These are phyloP conservation scores for Sclerotinia trifoliorum DNA, from an alignment of 2,329 filamentous ascomycete genomes.

Conservation along the genomic window DNA sequence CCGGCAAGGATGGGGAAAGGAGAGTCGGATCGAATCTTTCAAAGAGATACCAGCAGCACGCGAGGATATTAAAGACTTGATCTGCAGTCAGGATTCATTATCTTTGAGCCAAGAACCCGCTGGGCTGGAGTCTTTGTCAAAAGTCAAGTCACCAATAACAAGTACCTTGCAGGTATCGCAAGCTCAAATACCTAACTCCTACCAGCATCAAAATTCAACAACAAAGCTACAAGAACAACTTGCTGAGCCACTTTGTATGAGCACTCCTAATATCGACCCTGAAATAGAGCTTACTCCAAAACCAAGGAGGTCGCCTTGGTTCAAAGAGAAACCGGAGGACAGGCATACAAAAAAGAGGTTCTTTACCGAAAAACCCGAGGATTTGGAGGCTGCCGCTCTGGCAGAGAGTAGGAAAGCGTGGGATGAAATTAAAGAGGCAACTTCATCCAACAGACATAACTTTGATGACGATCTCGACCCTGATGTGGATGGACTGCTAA, in stretches of 20 bases:
- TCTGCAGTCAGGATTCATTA: neutral
- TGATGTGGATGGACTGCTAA: neutral
- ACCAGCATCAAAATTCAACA: neutral
- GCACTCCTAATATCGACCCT: neutral
- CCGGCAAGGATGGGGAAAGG: neutral
- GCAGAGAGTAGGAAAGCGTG: constrained; percentile 27
- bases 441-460: constrained; percentile 7
- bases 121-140: neutral
- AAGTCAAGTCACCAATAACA: neutral
- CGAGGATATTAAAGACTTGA: neutral
- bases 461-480: neutral
- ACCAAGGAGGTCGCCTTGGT: constrained; percentile 13
- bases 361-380: constrained; percentile 36
- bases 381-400: constrained; percentile 30
- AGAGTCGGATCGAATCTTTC: neutral
- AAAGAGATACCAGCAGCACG: neutral
- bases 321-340: constrained; percentile 20
- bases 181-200: neutral
- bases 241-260: neutral
- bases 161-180: neutral
- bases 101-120: neutral
- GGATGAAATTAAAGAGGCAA: constrained; percentile 6
- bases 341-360: constrained; percentile 23
- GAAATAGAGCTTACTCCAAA: neutral
- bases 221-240: neutral